These are phyloP conservation scores for Erigeron canadensis DNA, from an alignment of 129 eudicot genomes.

Conservation along the genomic window DNA sequence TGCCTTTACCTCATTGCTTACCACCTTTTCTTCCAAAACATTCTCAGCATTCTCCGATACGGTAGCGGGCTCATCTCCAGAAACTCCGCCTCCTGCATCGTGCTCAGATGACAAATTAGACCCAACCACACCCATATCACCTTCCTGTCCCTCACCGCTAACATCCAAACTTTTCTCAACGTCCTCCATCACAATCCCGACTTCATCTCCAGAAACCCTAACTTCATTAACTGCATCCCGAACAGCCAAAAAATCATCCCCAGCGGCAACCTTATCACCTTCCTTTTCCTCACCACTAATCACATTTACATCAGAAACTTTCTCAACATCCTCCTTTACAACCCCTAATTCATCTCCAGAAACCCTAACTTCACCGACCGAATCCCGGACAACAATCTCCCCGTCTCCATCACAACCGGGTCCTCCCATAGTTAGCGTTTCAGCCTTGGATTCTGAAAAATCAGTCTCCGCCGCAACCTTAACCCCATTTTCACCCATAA, in stretches of 20 bases:
- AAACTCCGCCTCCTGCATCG: background rate
- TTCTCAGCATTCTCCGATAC: background rate
- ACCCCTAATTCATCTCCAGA: slow-evolving; percentile 27
- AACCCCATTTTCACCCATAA: background rate
- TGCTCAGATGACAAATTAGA: background rate
- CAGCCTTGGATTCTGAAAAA: slow-evolving; percentile 14
- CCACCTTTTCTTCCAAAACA: background rate
- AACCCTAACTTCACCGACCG: slow-evolving; percentile 32
- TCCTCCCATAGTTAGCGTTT: slow-evolving; percentile 30
- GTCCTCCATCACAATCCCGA: background rate
- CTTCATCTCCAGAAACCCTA: background rate
- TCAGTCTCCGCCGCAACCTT: background rate
- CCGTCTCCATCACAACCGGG: slow-evolving; percentile 6
- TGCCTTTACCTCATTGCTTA: no score
- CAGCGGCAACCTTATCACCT: slow-evolving; percentile 29
- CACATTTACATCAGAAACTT: slow-evolving; percentile 23
- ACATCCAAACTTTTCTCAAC: no score
- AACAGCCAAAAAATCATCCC: background rate
- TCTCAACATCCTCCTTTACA: slow-evolving; percentile 17
- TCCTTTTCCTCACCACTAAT: slow-evolving; percentile 38
- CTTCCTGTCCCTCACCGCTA: slow-evolving; percentile 39
- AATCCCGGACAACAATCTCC: slow-evolving; percentile 1
- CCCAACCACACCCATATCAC: slow-evolving; percentile 29
- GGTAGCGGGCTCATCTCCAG: background rate
- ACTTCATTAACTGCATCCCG: background rate